Evolutionary conservation across 495 filamentous ascomycete species (phyloP), one percentile per base, ranked within the genome.

Genomic region (Poronia punctata): DNA sequence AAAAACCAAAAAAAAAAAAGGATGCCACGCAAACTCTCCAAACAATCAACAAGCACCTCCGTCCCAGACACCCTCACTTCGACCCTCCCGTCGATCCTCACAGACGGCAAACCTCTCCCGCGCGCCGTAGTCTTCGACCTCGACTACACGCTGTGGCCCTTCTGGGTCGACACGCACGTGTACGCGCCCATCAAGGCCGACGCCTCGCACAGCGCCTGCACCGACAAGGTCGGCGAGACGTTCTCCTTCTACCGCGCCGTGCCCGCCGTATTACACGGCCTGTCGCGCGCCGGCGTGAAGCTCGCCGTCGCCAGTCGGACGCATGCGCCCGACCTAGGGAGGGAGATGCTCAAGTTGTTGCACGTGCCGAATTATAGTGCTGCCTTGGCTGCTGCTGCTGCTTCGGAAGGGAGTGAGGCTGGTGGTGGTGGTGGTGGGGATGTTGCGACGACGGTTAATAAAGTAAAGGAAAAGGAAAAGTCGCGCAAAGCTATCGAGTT

Each of bases 71-170:
- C 32, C 2, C 17, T 4, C 2, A 3, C 24, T 18, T 17, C 15
- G 11, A 4, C 33, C 18, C 33, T 45, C 9, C 45, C 57, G 31
- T 20, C 45, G 37, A 45, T 68, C 56, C 57, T 95, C 57, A 74
- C 63, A 34, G 89, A 98, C 61, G 79, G 79, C 40, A 74, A 78
- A 0, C 84, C 87, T 1, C 78, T 98, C 3, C 92, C 92, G 1
- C 86, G 82, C 47, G 65, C 93, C 45, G 75, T 98, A 46, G 82
- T 84, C 41, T 94, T 98, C 65, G 92, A 98, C 60, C 75, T 96
- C 35, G 92, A 98, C 70, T 96, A 95, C 69, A 98, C 92, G 0
- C 72, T 98, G 1, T 96, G 92, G 92, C 87, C 88, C 3, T 95
- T 94, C 69, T 98, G 90, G 88, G 80, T 88, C 3, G 92, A 96